Percentiles rank a stretch among this genome's conserved stretches.
phyloP scores from a whole-genome alignment of 2,329 filamentous ascomycete genomes.

The Chaetomium globosum region DNA sequence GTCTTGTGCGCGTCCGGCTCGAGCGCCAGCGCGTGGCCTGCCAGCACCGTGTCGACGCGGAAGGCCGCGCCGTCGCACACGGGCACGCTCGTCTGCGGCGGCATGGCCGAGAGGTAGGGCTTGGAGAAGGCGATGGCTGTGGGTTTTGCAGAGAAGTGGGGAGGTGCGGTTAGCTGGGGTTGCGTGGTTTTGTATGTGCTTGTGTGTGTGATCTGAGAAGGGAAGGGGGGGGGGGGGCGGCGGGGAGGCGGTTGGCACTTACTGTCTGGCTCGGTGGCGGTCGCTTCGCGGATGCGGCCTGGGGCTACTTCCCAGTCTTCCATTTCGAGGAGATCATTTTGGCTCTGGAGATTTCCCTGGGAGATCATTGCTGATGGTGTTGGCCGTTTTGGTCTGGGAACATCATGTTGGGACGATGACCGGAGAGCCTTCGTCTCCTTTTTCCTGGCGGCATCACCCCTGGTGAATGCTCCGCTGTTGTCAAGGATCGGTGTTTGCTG shows the following conservation, averaged over 20 bases:
- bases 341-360: slow-evolving; percentile 25
- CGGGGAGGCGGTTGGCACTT: slow-evolving; percentile 15
- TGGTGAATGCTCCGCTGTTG: not conserved
- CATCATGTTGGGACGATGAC: not conserved
- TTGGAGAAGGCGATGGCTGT: slow-evolving; percentile 43
- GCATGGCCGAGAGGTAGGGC: slow-evolving; percentile 38
- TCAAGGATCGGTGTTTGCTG: not conserved
- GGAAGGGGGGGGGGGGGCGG: not conserved
- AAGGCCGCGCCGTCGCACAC: slow-evolving; percentile 39
- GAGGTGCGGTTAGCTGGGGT: not conserved
- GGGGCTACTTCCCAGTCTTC: slow-evolving; percentile 45
- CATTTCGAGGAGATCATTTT: slow-evolving; percentile 40
- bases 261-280: slow-evolving; percentile 30
- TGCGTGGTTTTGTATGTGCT: not conserved
- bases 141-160: too few species aligned
- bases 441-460: not conserved
- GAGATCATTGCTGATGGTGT: slow-evolving; percentile 30
- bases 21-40: slow-evolving; percentile 34
- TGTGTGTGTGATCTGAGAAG: not conserved
- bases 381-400: not conserved
- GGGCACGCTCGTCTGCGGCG: slow-evolving; percentile 30
- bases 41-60: slow-evolving; percentile 38
- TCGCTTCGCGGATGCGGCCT: slow-evolving; percentile 37
- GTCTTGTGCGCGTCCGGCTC: slow-evolving; percentile 29
- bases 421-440: not conserved